phyloP scores from a whole-genome alignment of 768 basidiomycete species.

The Termitomyces sp. region DNA sequence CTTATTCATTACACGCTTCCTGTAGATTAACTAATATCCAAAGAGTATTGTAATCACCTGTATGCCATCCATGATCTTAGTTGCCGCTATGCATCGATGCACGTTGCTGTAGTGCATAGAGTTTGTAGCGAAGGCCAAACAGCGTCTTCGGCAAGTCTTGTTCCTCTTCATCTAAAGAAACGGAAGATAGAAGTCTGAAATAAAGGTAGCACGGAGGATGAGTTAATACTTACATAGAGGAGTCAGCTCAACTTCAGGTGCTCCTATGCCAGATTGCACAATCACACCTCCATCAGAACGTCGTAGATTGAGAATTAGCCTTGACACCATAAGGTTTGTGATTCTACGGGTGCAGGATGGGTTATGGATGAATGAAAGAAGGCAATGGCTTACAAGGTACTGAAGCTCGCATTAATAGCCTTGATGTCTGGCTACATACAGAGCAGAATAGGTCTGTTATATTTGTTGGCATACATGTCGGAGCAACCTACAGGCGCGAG shows the following conservation, averaged over 20 bases:
- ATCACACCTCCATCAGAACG: background rate
- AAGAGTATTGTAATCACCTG: background rate
- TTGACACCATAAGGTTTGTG: constrained; percentile 31
- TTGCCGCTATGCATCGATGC: background rate
- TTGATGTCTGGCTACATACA: constrained; percentile 24
- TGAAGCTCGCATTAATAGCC: constrained; percentile 32
- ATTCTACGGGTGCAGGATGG: constrained; percentile 15
- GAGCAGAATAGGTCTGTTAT: background rate
- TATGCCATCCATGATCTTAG: background rate
- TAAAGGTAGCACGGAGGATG: background rate
- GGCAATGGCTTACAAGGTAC: constrained; percentile 22
- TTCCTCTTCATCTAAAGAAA: background rate
- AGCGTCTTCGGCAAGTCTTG: background rate
- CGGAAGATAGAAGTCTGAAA: background rate
- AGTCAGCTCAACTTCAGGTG: background rate
- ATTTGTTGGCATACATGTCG: background rate
- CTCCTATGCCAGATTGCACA: background rate
- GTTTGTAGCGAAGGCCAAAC: constrained; percentile 5
- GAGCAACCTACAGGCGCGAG: background rate
- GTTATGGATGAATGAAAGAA: background rate
- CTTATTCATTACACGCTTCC: too few species aligned
- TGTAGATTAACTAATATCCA: background rate
- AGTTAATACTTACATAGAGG: background rate
- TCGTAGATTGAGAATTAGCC: constrained; percentile 29
- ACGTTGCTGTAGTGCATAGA: background rate